These are phyloP conservation scores for Actinomucor elegans DNA, from an alignment of 371 early-diverging fungal genomes.

Conservation along the genomic window DNA sequence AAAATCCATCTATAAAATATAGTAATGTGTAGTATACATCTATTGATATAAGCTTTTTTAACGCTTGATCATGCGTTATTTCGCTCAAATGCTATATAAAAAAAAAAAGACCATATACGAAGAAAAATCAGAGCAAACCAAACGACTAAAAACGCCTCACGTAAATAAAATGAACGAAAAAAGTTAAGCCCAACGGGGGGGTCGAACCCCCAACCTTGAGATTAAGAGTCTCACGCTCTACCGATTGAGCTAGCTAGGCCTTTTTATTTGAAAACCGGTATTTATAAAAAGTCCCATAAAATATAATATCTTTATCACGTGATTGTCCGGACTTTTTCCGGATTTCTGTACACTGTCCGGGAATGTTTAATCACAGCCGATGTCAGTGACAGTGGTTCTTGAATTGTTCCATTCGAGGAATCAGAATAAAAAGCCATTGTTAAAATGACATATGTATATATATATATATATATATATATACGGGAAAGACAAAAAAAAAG, in stretches of 20 bases:
- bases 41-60: background rate
- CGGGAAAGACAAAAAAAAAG: too few species aligned
- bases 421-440: too few species aligned
- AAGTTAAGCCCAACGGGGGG: constrained; percentile 1
- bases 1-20: too few species aligned
- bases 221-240: constrained; percentile 7
- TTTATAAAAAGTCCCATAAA: too few species aligned
- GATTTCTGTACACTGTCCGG: too few species aligned
- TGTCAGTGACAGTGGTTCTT: too few species aligned
- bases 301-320: background rate
- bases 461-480: too few species aligned
- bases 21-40: background rate
- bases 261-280: background rate
- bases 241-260: constrained; percentile 6
- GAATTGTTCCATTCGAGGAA: too few species aligned
- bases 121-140: background rate
- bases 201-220: constrained; percentile 7
- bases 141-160: background rate
- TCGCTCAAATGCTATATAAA: background rate
- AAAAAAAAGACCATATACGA: background rate
- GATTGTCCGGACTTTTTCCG: too few species aligned
- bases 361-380: too few species aligned
- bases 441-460: too few species aligned
- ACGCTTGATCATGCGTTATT: background rate
- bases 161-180: background rate